phyloP scores from a whole-genome alignment of 306 rosid genomes.

The Acacia melanoxylon region DNA sequence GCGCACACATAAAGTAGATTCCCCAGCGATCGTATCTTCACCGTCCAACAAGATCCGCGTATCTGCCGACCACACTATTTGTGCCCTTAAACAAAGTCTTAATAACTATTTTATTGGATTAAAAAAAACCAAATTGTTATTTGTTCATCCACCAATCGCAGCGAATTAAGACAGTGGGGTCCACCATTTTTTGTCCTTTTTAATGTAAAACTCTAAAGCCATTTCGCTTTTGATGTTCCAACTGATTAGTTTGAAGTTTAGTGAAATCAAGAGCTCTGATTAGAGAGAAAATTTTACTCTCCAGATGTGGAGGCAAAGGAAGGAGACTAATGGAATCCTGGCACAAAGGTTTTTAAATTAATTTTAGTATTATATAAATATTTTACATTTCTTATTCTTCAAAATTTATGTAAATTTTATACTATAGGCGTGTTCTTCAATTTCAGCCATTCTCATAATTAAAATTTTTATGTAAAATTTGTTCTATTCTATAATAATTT shows the following conservation, averaged over 20 bases:
- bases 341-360: too few species aligned
- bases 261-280: not conserved
- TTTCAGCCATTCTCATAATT: too few species aligned
- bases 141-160: too few species aligned
- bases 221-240: not conserved
- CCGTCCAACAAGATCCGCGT: conserved; percentile 51
- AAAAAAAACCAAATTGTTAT: not conserved
- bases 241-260: not conserved
- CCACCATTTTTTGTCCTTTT: not conserved
- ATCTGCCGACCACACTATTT: conserved; percentile 39
- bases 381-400: too few species aligned
- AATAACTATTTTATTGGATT: not conserved
- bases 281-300: too few species aligned
- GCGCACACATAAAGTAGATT: conserved; percentile 15
- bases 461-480: too few species aligned
- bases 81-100: not conserved
- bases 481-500: too few species aligned
- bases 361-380: too few species aligned
- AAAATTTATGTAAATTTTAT: too few species aligned
- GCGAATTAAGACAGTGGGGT: not conserved
- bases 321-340: not conserved
- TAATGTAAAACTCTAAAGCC: too few species aligned
- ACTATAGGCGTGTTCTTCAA: too few species aligned
- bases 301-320: not conserved
- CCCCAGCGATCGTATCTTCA: conserved; percentile 26